Percentiles rank a stretch among this genome's conserved stretches.
Conservation (phyloP, 148 eudicot species). For the Cornus florida region DNA sequence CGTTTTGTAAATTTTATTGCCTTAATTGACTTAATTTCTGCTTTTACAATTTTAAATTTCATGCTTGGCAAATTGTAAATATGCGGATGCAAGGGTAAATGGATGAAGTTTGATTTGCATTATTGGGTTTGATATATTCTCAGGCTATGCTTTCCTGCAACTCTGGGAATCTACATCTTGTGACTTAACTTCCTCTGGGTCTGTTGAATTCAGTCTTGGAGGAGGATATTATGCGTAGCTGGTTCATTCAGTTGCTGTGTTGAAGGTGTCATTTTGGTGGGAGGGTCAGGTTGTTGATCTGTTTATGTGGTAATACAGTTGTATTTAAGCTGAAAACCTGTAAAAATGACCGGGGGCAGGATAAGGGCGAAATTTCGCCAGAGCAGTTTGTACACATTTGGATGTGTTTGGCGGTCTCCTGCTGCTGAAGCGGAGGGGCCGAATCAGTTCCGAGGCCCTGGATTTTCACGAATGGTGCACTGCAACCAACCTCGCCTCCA, state of each 20-base stretch:
- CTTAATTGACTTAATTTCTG: neutral
- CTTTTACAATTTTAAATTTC: neutral
- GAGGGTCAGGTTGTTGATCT: neutral
- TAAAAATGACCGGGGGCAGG: constrained; percentile 55
- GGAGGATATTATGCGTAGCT: neutral
- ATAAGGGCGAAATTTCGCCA: constrained; percentile 62
- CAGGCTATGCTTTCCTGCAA: neutral
- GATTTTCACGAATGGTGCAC: constrained; percentile 52
- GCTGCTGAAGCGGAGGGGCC: constrained; percentile 23
- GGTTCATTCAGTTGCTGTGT: neutral
- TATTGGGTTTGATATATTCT: neutral
- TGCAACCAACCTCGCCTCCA: constrained; percentile 67
- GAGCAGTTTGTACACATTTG: constrained; percentile 75
- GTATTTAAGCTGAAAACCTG: constrained; percentile 22
- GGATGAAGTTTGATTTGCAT: neutral
- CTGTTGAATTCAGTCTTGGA: constrained; percentile 1
- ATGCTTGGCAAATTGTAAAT: neutral
- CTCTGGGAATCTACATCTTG: neutral
- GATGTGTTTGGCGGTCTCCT: constrained; percentile 42
- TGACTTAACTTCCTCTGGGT: constrained; percentile 3
- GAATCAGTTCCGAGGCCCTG: constrained; percentile 49
- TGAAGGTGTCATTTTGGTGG: neutral
- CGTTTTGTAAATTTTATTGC: neutral
- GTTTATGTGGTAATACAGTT: constrained; percentile 3
- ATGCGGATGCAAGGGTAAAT: neutral